These are phyloP conservation scores for Sarocladium kiliense DNA, from an alignment of 2,329 filamentous ascomycete species.

Conservation along the genomic window DNA sequence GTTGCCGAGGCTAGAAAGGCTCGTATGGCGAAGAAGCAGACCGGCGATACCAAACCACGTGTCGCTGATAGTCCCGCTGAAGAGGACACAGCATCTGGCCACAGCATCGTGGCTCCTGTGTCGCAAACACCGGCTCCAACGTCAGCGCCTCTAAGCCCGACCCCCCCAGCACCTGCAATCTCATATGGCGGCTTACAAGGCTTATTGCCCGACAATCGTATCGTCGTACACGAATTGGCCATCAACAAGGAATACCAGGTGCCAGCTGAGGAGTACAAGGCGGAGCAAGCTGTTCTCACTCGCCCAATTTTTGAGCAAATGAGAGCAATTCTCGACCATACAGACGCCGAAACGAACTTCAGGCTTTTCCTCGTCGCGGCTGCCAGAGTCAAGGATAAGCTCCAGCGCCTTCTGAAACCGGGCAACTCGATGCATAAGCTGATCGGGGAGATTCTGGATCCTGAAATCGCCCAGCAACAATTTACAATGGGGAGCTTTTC, in stretches of 20 bases:
- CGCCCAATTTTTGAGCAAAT: slow-evolving; percentile 50
- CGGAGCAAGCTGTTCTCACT: slow-evolving; percentile 46
- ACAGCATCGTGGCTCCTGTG: slow-evolving; percentile 36
- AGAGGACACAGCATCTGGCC: slow-evolving; percentile 31
- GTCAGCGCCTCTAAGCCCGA: slow-evolving; percentile 31
- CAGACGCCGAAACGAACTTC: slow-evolving; percentile 59
- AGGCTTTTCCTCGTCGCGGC: slow-evolving; percentile 66
- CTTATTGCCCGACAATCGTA: slow-evolving; percentile 66
- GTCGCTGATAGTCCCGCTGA: slow-evolving; percentile 45
- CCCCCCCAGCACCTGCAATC: slow-evolving; percentile 25
- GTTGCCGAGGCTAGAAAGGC: slow-evolving; percentile 66
- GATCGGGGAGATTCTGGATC: slow-evolving; percentile 71
- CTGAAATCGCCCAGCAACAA: slow-evolving; percentile 64
- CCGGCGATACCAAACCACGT: slow-evolving; percentile 67
- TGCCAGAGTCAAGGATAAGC: slow-evolving; percentile 64
- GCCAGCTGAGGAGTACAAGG: slow-evolving; percentile 54
- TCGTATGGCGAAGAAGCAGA: slow-evolving; percentile 59
- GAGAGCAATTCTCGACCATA: slow-evolving; percentile 60
- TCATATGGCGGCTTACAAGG: slow-evolving; percentile 39
- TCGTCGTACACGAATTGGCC: slow-evolving; percentile 73
- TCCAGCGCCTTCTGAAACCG: slow-evolving; percentile 65
- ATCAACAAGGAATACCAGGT: slow-evolving; percentile 76
- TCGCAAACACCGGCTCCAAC: slow-evolving; percentile 50
- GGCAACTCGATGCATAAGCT: slow-evolving; percentile 69
- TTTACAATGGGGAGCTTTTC: slow-evolving; percentile 70